Evolutionary conservation across 108 stramenopile species (phyloP).

Genomic region (Cylindrotheca closterium): DNA sequence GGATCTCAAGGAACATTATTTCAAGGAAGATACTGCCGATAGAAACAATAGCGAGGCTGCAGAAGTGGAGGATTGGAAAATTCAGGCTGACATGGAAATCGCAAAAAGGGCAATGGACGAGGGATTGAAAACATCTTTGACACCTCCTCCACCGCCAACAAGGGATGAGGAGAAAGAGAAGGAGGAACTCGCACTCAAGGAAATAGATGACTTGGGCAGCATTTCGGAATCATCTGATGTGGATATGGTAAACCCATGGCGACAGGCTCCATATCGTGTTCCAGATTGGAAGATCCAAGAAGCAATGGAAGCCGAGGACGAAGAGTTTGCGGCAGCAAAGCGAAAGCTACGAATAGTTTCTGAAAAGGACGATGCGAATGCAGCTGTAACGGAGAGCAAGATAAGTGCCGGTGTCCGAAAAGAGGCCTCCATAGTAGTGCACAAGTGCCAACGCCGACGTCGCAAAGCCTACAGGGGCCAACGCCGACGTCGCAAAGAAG

Average conservation of each 20-base stretch:
- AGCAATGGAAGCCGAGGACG: background rate
- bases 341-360: background rate
- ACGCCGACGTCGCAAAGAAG: no score
- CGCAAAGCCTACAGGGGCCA: no score
- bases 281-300: background rate
- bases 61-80: slow-evolving; percentile 5
- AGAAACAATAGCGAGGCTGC: background rate
- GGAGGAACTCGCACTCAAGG: background rate
- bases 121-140: background rate
- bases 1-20: background rate
- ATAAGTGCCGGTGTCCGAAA: background rate
- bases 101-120: slow-evolving; percentile 1
- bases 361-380: background rate
- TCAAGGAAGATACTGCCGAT: background rate
- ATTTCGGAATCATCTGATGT: background rate
- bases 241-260: background rate
- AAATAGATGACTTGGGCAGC: slow-evolving; percentile 5
- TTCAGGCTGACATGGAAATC: slow-evolving; percentile 3
- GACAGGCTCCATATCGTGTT: background rate
- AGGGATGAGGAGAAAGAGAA: slow-evolving; percentile 3
- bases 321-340: background rate
- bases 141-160: background rate
- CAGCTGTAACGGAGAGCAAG: background rate
- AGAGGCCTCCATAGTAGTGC: background rate
- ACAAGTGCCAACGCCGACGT: background rate